A percentile compares a stretch with the other conserved stretches of the same genome.
Evolutionary conservation across 2,329 filamentous ascomycete genomes (phyloP).

Genomic region (Alternaria sp.): DNA sequence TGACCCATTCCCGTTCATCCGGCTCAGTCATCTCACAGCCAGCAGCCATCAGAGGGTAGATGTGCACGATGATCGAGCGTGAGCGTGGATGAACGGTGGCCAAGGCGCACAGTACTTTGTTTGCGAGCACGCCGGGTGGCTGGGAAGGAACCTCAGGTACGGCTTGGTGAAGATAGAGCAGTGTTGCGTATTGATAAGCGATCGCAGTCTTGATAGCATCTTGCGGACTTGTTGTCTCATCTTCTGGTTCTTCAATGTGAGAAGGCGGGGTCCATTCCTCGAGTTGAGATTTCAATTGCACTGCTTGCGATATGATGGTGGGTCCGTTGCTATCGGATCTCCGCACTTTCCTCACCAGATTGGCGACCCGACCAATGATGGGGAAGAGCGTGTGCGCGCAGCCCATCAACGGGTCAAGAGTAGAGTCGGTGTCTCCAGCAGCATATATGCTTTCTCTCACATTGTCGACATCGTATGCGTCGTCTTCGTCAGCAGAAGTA

Average conservation of each 20-base stretch:
- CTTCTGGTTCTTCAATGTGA: slow-evolving; percentile 67
- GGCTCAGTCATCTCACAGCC: slow-evolving; percentile 67
- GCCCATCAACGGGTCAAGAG: slow-evolving; percentile 75
- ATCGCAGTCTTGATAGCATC: slow-evolving; percentile 71
- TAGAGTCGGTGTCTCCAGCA: slow-evolving; percentile 51
- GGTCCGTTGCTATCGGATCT: slow-evolving; percentile 64
- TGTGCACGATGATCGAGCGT: slow-evolving; percentile 70
- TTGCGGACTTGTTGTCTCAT: slow-evolving; percentile 66
- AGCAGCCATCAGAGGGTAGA: slow-evolving; percentile 72
- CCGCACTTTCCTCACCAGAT: slow-evolving; percentile 67
- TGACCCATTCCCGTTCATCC: slow-evolving; percentile 70
- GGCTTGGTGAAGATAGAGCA: slow-evolving; percentile 71
- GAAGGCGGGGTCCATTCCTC: slow-evolving; percentile 67
- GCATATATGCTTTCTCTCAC: slow-evolving; percentile 47
- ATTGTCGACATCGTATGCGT: slow-evolving; percentile 59
- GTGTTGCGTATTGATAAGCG: slow-evolving; percentile 70
- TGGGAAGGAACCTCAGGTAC: slow-evolving; percentile 71
- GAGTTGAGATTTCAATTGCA: slow-evolving; percentile 66
- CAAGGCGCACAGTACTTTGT: slow-evolving; percentile 66
- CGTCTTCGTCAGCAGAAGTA: slow-evolving; percentile 66
- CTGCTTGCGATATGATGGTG: slow-evolving; percentile 66
- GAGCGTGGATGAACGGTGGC: slow-evolving; percentile 69
- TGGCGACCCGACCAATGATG: slow-evolving; percentile 69
- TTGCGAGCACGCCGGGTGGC: slow-evolving; percentile 64
- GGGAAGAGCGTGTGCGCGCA: slow-evolving; percentile 72